A percentile compares a stretch with the other conserved stretches of the same genome.
Conservation (phyloP, 1,284 basidiomycete genomes). For the Irpex lacteus region DNA sequence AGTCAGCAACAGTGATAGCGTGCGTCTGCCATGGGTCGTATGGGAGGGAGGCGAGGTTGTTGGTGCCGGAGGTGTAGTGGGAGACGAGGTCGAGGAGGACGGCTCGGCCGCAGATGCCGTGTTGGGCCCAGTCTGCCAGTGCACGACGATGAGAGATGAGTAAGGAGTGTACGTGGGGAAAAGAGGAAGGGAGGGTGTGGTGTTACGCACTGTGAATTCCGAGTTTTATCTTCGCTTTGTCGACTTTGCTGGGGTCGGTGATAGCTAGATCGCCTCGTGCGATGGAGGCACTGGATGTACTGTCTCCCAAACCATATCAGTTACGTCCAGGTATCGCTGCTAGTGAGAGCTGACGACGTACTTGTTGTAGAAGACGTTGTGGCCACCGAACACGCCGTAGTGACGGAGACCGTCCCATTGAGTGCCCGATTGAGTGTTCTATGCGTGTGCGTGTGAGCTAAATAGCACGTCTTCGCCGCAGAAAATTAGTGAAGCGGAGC, state of each 20-base stretch:
- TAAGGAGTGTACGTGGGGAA: too few species aligned
- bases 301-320: constrained; percentile 20
- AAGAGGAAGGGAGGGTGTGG: too few species aligned
- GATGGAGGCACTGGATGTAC: constrained; percentile 45
- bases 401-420: constrained; percentile 76
- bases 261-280: constrained; percentile 44
- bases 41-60: constrained; percentile 33
- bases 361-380: constrained; percentile 67
- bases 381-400: constrained; percentile 47
- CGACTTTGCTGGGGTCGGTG: constrained; percentile 36
- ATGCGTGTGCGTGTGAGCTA: not conserved
- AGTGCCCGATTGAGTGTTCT: constrained; percentile 75
- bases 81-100: constrained; percentile 67
- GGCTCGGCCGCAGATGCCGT: constrained; percentile 72
- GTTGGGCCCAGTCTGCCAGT: constrained; percentile 64
- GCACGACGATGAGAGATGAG: not conserved
- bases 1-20: constrained; percentile 50
- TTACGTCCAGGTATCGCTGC: not conserved
- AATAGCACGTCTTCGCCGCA: not conserved
- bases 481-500: not conserved
- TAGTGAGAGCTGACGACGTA: constrained; percentile 23
- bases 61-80: constrained; percentile 43
- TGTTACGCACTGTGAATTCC: constrained; percentile 57
- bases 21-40: constrained; percentile 69
- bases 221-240: constrained; percentile 43